A percentile compares a stretch with the other conserved stretches of the same genome.
Conservation (phyloP, 163 green algal genomes). For the Chlamydomonas reinhardtii region DNA sequence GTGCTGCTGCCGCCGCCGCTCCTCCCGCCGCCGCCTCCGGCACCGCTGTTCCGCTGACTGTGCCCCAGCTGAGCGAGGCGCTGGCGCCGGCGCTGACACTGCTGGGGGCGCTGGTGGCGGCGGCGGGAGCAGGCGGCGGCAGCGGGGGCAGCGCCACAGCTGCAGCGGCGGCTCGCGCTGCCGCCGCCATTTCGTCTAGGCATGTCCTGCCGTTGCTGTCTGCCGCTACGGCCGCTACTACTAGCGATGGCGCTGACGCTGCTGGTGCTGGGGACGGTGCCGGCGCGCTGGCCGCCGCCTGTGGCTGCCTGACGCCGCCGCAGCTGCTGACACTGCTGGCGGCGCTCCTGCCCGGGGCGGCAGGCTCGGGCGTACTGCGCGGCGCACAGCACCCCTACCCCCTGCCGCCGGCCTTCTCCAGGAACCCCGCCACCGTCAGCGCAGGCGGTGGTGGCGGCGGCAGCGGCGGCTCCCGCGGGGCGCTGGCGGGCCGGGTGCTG, state of each 20-base stretch:
- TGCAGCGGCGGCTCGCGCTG: too few species aligned
- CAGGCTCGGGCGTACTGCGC: neutral
- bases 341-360: conserved; percentile 18
- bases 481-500: neutral
- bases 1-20: too few species aligned
- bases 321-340: conserved; percentile 19
- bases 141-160: neutral
- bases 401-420: neutral
- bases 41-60: too few species aligned
- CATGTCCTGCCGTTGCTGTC: neutral
- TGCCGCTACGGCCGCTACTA: too few species aligned
- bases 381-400: neutral
- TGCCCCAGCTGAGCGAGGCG: too few species aligned
- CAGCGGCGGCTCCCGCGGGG: neutral
- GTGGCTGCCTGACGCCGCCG: neutral
- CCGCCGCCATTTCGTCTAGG: neutral
- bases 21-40: too few species aligned
- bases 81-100: neutral
- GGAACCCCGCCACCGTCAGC: neutral
- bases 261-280: too few species aligned
- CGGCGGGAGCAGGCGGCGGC: neutral
- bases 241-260: too few species aligned
- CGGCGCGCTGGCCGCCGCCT: too few species aligned
- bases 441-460: neutral
- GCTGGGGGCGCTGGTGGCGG: neutral